These are phyloP conservation scores for Talaromyces rugulosus DNA, from an alignment of 2,329 filamentous ascomycete species.

Conservation along the genomic window DNA sequence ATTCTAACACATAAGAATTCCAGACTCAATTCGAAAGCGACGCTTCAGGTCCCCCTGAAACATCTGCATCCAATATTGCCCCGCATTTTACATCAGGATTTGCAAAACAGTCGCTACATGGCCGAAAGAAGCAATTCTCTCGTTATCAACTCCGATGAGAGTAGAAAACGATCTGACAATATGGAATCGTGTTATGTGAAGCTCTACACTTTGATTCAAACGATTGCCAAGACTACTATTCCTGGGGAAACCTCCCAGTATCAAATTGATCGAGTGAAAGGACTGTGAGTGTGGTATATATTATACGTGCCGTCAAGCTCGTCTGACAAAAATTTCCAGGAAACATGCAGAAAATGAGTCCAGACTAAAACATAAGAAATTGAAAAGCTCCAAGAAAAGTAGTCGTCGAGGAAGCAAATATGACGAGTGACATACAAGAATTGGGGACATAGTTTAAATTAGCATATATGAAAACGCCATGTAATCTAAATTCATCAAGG, in stretches of 20 bases:
- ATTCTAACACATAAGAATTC: neutral
- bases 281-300: slow-evolving; percentile 40
- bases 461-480: slow-evolving; percentile 22
- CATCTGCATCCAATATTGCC: slow-evolving; percentile 53
- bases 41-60: slow-evolving; percentile 53
- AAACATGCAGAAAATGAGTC: slow-evolving; percentile 56
- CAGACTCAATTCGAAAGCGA: slow-evolving; percentile 65
- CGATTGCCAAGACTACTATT: slow-evolving; percentile 48
- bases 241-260: slow-evolving; percentile 58
- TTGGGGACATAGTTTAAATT: neutral
- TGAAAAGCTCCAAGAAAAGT: slow-evolving; percentile 59
- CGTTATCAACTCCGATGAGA: slow-evolving; percentile 61
- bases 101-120: slow-evolving; percentile 53
- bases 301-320: neutral
- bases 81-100: slow-evolving; percentile 46
- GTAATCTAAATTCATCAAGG: slow-evolving; percentile 10
- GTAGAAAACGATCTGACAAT: slow-evolving; percentile 58
- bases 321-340: slow-evolving; percentile 30
- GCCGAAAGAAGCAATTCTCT: slow-evolving; percentile 51
- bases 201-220: slow-evolving; percentile 51
- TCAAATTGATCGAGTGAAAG: slow-evolving; percentile 52
- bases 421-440: slow-evolving; percentile 27
- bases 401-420: slow-evolving; percentile 43
- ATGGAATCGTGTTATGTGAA: slow-evolving; percentile 57
- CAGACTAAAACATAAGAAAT: slow-evolving; percentile 56